phyloP scores from a whole-genome alignment of 2,329 filamentous ascomycete species.

The Alternaria arbusti region DNA sequence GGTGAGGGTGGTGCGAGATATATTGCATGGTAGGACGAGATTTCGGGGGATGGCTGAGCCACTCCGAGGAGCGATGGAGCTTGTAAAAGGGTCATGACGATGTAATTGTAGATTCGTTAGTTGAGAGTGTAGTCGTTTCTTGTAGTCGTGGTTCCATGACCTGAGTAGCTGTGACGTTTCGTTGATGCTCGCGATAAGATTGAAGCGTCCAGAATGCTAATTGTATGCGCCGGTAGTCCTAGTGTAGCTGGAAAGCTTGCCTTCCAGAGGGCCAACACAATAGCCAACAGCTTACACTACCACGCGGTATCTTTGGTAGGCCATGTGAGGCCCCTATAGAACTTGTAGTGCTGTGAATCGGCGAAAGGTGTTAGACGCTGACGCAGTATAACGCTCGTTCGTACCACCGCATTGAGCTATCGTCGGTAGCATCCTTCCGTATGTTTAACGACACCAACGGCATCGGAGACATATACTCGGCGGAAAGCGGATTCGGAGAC shows the following conservation, averaged over 20 bases:
- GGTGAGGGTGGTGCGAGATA: not conserved
- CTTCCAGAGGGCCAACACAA: rapidly evolving
- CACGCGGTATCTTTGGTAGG: not conserved
- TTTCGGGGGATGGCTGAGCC: not conserved
- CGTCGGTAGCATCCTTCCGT: not conserved
- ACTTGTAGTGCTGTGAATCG: not conserved
- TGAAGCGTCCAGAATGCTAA: not conserved
- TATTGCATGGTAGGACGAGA: not conserved
- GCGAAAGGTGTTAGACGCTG: not conserved
- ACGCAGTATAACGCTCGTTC: not conserved
- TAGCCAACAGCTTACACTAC: not conserved
- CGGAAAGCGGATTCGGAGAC: slow-evolving; percentile 4
- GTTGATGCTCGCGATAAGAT: not conserved
- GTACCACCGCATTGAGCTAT: slow-evolving; percentile 16
- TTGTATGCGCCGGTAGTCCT: rapidly evolving
- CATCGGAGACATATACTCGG: slow-evolving; percentile 4
- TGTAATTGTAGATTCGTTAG: not conserved
- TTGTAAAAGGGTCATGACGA: not conserved
- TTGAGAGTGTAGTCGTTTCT: not conserved
- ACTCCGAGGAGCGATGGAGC: not conserved
- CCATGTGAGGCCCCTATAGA: not conserved
- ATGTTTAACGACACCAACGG: not conserved
- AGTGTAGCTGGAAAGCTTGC: not conserved
- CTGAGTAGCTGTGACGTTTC: not conserved
- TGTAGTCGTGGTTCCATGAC: not conserved